These are phyloP conservation scores for Alopecurus myosuroides DNA, from an alignment of 176 grass and related monocot genomes.

Conservation along the genomic window DNA sequence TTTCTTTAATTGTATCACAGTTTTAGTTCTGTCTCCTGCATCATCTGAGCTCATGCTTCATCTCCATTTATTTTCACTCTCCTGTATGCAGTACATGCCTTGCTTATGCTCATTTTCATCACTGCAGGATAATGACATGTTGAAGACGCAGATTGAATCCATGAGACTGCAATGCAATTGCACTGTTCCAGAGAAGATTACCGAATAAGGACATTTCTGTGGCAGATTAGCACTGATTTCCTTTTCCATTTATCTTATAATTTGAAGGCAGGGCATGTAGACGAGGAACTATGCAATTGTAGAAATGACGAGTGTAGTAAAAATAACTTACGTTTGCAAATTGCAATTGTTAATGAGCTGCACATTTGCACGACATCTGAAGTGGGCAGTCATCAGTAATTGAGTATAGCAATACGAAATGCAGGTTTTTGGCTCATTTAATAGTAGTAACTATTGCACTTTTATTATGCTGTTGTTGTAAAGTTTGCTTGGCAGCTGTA, in stretches of 20 bases:
- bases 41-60: neutral
- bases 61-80: neutral
- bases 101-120: neutral
- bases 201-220: conserved; percentile 14
- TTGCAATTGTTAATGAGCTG: neutral
- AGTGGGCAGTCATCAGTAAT: neutral
- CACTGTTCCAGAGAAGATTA: conserved; percentile 7
- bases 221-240: neutral
- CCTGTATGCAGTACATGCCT: neutral
- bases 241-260: neutral
- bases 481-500: neutral
- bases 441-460: neutral
- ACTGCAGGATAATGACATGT: conserved; percentile 47
- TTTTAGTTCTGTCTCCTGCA: neutral
- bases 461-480: neutral
- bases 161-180: conserved; percentile 44
- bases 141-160: conserved; percentile 53
- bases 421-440: neutral
- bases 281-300: neutral
- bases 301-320: neutral
- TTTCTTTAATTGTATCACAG: neutral
- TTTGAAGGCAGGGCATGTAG: neutral
- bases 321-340: neutral
- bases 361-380: neutral
- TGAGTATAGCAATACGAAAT: neutral